Conservation (phyloP, 2,329 filamentous ascomycete genomes). For the Colletotrichum nymphaeae region DNA sequence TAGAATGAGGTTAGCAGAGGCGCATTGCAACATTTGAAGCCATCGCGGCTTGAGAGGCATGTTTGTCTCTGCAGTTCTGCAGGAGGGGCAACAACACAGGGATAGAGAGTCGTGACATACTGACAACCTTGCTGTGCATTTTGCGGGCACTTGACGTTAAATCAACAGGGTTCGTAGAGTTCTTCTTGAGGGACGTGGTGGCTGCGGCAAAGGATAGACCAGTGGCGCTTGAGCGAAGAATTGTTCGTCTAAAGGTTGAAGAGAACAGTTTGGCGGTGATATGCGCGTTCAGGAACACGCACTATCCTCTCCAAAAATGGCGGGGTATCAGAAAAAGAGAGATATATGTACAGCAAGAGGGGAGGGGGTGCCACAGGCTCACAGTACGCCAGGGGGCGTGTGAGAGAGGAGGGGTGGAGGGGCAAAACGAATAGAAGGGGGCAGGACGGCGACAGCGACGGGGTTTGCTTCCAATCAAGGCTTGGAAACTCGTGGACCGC, state of each 20-base stretch:
- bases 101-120: conserved; percentile 62
- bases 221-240: conserved; percentile 76
- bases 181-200: conserved; percentile 70
- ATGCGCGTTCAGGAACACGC: conserved; percentile 36
- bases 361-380: background rate
- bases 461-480: conserved; percentile 27
- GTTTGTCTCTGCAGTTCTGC: background rate
- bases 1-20: conserved; percentile 8
- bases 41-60: background rate
- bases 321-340: conserved; percentile 35
- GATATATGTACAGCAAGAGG: conserved; percentile 13
- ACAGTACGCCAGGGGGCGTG: conserved; percentile 2
- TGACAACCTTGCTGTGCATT: conserved; percentile 95
- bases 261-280: conserved; percentile 89
- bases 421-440: conserved; percentile 13
- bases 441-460: conserved; percentile 16
- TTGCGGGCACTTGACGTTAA: conserved; percentile 61
- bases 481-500: conserved; percentile 6
- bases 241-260: conserved; percentile 79
- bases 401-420: conserved; percentile 17
- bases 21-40: conserved; percentile 13
- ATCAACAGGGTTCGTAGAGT: conserved; percentile 50
- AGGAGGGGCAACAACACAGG: background rate
- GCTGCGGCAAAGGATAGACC: conserved; percentile 80
- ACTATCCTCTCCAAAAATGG: conserved; percentile 31